phyloP scores from a whole-genome alignment of 495 filamentous ascomycete genomes.

The Penicillium coprophilum region DNA sequence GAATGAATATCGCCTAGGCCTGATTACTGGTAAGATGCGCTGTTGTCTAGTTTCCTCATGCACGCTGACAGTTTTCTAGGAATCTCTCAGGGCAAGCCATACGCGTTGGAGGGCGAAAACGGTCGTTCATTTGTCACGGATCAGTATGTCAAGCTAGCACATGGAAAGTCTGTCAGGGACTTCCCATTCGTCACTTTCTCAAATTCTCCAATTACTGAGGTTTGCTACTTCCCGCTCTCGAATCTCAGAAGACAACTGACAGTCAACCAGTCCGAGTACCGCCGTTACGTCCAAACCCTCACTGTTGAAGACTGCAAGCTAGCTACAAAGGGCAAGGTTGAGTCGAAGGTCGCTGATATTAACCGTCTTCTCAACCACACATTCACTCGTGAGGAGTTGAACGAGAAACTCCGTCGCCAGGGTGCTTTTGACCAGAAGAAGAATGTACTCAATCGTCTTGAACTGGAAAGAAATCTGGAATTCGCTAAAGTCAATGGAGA shows the following conservation, averaged over 20 bases:
- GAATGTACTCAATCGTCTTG: constrained; percentile 61
- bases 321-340: constrained; percentile 64
- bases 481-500: constrained; percentile 64
- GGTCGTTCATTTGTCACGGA: constrained; percentile 73
- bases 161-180: constrained; percentile 73
- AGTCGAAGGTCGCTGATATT: constrained; percentile 76
- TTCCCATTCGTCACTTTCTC: constrained; percentile 86
- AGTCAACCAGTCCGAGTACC: constrained; percentile 64
- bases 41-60: constrained; percentile 10
- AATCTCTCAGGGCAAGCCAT: constrained; percentile 74
- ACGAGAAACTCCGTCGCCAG: constrained; percentile 69
- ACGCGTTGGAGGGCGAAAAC: constrained; percentile 68
- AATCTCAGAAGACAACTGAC: constrained; percentile 24
- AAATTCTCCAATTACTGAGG: constrained; percentile 71
- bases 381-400: constrained; percentile 79
- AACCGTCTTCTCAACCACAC: constrained; percentile 70
- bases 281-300: constrained; percentile 77
- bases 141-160: constrained; percentile 68
- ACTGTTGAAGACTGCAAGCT: constrained; percentile 67
- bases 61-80: constrained; percentile 50
- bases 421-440: constrained; percentile 60
- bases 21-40: constrained; percentile 70
- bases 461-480: constrained; percentile 59
- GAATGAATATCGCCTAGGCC: constrained; percentile 78
- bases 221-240: constrained; percentile 37